Conservation (phyloP, 1,139 yeast species). For the Sugiyamaella xylanicola region DNA sequence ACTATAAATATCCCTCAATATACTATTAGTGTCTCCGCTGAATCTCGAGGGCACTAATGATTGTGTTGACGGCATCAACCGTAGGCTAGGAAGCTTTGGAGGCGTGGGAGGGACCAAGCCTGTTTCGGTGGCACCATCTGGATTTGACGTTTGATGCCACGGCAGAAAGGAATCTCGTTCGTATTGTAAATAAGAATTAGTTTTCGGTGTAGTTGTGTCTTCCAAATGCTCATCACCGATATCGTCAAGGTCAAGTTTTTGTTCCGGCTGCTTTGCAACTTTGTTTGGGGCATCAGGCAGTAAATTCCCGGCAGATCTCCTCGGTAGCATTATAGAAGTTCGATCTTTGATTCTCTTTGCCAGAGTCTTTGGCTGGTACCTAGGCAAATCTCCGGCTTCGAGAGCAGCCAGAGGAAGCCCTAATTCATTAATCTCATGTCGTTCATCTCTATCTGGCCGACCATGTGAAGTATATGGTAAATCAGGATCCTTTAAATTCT, state of each 20-base stretch:
- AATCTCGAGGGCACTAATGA: conserved; percentile 21
- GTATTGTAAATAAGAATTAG: neutral
- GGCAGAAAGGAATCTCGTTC: conserved; percentile 9
- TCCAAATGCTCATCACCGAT: neutral
- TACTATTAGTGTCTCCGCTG: conserved; percentile 8
- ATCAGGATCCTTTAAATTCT: neutral
- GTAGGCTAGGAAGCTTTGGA: conserved; percentile 27
- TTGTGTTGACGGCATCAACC: conserved; percentile 21
- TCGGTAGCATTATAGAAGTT: conserved; percentile 16
- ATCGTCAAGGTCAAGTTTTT: neutral
- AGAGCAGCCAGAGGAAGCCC: neutral
- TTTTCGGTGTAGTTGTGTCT: neutral
- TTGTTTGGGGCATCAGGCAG: conserved; percentile 1
- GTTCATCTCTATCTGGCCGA: neutral
- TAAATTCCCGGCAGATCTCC: conserved; percentile 11
- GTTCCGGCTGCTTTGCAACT: no score
- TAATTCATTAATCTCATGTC: neutral
- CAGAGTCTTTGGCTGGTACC: neutral
- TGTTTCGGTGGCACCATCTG: neutral
- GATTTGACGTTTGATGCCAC: neutral
- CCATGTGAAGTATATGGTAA: neutral
- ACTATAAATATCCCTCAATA: conserved; percentile 1
- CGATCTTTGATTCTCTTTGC: conserved; percentile 15
- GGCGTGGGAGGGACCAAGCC: conserved; percentile 13
- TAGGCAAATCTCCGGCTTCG: neutral